Evolutionary conservation across 2,329 filamentous ascomycete genomes (phyloP), one percentile per base, ranked within the genome.

Genomic region (Fusarium succisae): DNA sequence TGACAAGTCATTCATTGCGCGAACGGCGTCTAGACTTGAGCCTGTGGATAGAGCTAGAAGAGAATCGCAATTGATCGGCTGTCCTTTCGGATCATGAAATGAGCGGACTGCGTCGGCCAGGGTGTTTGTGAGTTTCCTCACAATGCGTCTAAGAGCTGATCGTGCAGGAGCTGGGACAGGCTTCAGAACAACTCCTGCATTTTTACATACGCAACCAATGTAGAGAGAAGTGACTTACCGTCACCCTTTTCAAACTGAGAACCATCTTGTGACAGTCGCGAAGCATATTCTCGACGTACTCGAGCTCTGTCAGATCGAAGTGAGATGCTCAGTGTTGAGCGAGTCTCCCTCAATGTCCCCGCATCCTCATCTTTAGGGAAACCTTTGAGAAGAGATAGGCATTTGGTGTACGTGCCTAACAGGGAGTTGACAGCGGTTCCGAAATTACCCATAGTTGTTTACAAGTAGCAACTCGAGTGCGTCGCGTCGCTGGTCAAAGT

Each of bases 1-100:
- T 5, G 87, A 88, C 32, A 89, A 79, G 22, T 83, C 81, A 57
- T 86, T 83, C 61, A 89, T 88, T 13, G 87, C 82, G 63, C 81
- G 81, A 67, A 89, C 83, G 4, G 87, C 86, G 56, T 88, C 85
- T n/a, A 82, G 67, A 32, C 86, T 82, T 1, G 86, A 88, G 7
- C 83, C 78, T 65, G 84, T 85, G 8, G 87, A 89, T 35, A 89
- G 75, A 11, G 83, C 82, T 67, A 84, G 79, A 35, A 89, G 81
- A 6, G 85, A 85, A 32, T 83, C 81, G 68, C 86, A 88, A 77
- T 87, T 85, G 47, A 87, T 74, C 35, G 75, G 74, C 4, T 80
- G 63, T 43, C 58, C 60, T 56, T 75, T 81, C 41, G 80, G 63
- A 77, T 81, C 22, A 81, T 82, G 44, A 28, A 76, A 66, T 50